These are phyloP conservation scores for Myxozyma melibiosi DNA, from an alignment of 805 yeast genomes.

Conservation along the genomic window DNA sequence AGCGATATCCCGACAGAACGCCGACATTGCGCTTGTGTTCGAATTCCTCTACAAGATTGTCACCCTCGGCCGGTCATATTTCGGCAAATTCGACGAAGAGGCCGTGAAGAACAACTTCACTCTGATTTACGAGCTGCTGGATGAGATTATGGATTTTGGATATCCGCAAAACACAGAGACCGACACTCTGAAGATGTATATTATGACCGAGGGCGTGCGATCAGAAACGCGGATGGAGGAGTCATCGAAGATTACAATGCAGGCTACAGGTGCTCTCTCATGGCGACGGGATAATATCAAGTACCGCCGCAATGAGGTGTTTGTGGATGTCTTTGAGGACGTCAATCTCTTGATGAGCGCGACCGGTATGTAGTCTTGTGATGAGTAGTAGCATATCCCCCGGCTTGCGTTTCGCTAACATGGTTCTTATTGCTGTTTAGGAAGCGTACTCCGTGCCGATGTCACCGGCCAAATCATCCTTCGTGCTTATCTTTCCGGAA, in stretches of 20 bases:
- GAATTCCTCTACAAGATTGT: constrained; percentile 74
- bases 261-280: constrained; percentile 51
- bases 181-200: constrained; percentile 45
- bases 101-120: constrained; percentile 66
- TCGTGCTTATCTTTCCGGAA: constrained; percentile 74
- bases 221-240: constrained; percentile 30
- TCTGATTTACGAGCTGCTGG: constrained; percentile 72
- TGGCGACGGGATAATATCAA: constrained; percentile 75
- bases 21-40: constrained; percentile 76
- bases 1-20: constrained; percentile 86
- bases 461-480: constrained; percentile 76
- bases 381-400: neutral
- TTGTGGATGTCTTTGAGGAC: constrained; percentile 72
- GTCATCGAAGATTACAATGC: constrained; percentile 40
- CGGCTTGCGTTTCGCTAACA: neutral
- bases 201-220: constrained; percentile 42
- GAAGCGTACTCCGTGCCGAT: constrained; percentile 62
- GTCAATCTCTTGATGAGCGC: constrained; percentile 69
- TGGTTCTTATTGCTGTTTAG: constrained; percentile 20
- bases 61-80: constrained; percentile 52
- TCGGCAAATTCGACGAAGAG: constrained; percentile 50
- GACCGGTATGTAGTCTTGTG: constrained; percentile 46
- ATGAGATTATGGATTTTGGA: constrained; percentile 76
- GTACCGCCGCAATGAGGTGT: constrained; percentile 80
- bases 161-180: constrained; percentile 69